phyloP scores from a whole-genome alignment of 2,329 filamentous ascomycete species.

The Fusarium armeniacum region DNA sequence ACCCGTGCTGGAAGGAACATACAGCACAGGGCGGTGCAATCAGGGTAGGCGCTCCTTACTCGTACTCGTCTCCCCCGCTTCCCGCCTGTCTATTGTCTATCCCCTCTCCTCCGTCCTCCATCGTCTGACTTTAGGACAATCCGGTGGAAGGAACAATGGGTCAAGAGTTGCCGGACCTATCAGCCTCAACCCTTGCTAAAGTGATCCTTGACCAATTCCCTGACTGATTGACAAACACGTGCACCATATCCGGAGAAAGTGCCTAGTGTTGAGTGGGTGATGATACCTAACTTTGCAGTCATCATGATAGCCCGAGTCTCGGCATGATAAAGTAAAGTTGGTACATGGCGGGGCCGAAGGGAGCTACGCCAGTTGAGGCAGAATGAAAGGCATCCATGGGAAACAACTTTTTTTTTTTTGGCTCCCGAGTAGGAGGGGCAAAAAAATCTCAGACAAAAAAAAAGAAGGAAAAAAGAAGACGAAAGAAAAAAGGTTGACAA shows the following conservation, averaged over 20 bases:
- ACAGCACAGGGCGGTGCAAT: not conserved
- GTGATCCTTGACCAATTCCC: slow-evolving; percentile 46
- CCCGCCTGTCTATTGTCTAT: slow-evolving; percentile 17
- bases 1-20: not conserved
- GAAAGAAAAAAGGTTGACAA: slow-evolving; percentile 5
- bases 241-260: slow-evolving; percentile 36
- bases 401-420: slow-evolving; percentile 9
- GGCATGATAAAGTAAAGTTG: slow-evolving; percentile 32
- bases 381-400: slow-evolving; percentile 7
- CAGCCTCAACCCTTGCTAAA: slow-evolving; percentile 31
- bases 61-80: slow-evolving; percentile 39
- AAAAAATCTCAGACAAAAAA: slow-evolving; percentile 2
- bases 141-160: slow-evolving; percentile 29
- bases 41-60: slow-evolving; percentile 22
- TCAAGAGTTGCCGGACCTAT: slow-evolving; percentile 41
- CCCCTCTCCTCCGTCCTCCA: slow-evolving; percentile 8
- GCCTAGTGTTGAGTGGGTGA: slow-evolving; percentile 23
- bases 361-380: slow-evolving; percentile 1
- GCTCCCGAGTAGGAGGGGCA: slow-evolving; percentile 16
- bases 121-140: slow-evolving; percentile 27
- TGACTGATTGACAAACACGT: slow-evolving; percentile 51
- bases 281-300: slow-evolving; percentile 14
- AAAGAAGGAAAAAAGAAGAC: not conserved
- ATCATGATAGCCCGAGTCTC: slow-evolving; percentile 34
- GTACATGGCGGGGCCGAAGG: slow-evolving; percentile 39